Percentiles rank a stretch among this genome's conserved stretches.
phyloP scores from a whole-genome alignment of 2,329 filamentous ascomycete species.

The Parastagonospora avenae region DNA sequence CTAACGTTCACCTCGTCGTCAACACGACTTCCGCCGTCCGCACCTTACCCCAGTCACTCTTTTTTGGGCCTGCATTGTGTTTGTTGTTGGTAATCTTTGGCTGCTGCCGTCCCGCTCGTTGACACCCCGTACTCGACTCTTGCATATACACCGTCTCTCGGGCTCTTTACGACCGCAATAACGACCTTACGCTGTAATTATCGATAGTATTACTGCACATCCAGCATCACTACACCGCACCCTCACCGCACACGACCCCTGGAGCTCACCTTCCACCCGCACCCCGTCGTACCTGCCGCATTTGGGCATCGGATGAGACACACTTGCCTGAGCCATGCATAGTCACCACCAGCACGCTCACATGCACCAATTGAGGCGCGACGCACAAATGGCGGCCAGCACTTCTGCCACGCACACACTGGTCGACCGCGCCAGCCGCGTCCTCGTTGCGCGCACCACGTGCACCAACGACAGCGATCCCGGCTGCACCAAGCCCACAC shows the following conservation, averaged over 20 bases:
- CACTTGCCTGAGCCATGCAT: constrained; percentile 31
- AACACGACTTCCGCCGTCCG: constrained; percentile 26
- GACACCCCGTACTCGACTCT: constrained; percentile 13
- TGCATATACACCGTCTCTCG: constrained; percentile 12
- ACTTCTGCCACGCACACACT: constrained; percentile 28
- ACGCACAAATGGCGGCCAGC: constrained; percentile 15
- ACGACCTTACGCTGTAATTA: constrained; percentile 47
- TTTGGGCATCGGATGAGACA: constrained; percentile 20
- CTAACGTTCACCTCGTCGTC: constrained; percentile 21
- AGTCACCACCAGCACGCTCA: constrained; percentile 36
- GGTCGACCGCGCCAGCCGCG: constrained; percentile 29
- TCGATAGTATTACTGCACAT: constrained; percentile 13
- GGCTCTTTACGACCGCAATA: constrained; percentile 31
- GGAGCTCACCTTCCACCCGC: background rate
- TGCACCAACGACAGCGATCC: constrained; percentile 42
- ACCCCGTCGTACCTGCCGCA: background rate
- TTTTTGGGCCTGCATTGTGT: constrained; percentile 36
- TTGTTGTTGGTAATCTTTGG: constrained; percentile 21
- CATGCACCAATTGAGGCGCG: constrained; percentile 35
- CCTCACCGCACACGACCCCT: background rate
- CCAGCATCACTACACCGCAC: constrained; percentile 1
- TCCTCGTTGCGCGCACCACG: constrained; percentile 34
- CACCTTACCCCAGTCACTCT: constrained; percentile 49
- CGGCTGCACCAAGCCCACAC: constrained; percentile 44
- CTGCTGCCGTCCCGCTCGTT: constrained; percentile 18